Conservation (phyloP, 1,284 basidiomycete genomes). For the Irpex lacteus region DNA sequence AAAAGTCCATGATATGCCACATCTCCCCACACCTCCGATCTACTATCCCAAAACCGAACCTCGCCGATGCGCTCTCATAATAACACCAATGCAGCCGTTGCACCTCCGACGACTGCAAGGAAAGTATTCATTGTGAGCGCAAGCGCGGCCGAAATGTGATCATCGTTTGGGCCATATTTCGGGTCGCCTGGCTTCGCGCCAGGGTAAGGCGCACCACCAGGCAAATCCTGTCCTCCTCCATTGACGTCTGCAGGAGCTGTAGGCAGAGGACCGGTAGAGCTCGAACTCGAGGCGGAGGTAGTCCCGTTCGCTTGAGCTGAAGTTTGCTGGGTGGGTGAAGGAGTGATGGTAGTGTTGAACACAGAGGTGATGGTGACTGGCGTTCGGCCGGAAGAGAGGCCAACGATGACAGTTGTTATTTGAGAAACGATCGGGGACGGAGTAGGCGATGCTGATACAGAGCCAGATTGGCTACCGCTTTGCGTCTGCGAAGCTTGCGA, state of each 20-base stretch:
- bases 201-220: slow-evolving; percentile 46
- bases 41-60: neutral
- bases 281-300: slow-evolving; percentile 23
- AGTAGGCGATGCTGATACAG: slow-evolving; percentile 22
- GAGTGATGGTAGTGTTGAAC: slow-evolving; percentile 42
- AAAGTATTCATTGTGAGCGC: slow-evolving; percentile 38
- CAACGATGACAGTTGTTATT: neutral
- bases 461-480: neutral
- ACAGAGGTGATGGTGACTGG: slow-evolving; percentile 37
- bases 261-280: slow-evolving; percentile 41
- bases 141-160: slow-evolving; percentile 57
- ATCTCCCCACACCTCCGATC: slow-evolving; percentile 1
- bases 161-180: slow-evolving; percentile 59
- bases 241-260: slow-evolving; percentile 54
- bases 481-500: slow-evolving; percentile 6
- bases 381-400: slow-evolving; percentile 14
- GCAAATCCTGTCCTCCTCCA: slow-evolving; percentile 44
- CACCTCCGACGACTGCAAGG: slow-evolving; percentile 38
- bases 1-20: slow-evolving; percentile 10
- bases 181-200: slow-evolving; percentile 38
- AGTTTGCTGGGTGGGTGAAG: slow-evolving; percentile 13
- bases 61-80: slow-evolving; percentile 30
- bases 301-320: slow-evolving; percentile 15
- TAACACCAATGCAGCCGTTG: slow-evolving; percentile 43
- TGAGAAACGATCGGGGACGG: slow-evolving; percentile 11